Evolutionary conservation across 75 land plant genomes (phyloP).

Genomic region (Picea glauca): DNA sequence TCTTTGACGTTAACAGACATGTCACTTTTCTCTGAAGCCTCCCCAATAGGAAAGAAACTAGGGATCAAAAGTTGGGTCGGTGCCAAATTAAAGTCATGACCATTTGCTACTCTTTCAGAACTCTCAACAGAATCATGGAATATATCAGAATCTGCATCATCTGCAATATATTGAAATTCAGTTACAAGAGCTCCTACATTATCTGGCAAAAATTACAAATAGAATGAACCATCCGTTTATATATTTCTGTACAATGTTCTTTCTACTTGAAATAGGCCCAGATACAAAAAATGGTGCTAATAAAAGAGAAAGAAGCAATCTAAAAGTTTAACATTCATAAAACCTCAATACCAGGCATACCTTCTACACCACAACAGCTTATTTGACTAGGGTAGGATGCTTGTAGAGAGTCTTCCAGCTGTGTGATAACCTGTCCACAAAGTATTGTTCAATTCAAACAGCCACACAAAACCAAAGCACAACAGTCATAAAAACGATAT

Average conservation of each 20-base stretch:
- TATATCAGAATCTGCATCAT: slow-evolving; percentile 4
- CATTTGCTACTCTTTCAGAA: neutral
- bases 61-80: neutral
- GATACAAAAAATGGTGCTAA: neutral
- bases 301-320: neutral
- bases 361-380: slow-evolving; percentile 1
- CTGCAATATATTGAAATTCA: slow-evolving; percentile 1
- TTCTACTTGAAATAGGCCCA: neutral
- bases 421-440: neutral
- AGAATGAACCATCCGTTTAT: neutral
- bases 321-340: neutral
- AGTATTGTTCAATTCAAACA: neutral
- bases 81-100: neutral
- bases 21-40: neutral
- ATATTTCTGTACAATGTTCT: neutral
- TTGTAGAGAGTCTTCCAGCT: neutral
- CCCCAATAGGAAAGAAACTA: neutral
- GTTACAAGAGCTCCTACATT: neutral
- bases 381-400: neutral
- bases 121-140: neutral
- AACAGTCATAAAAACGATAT: neutral
- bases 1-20: neutral
- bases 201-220: neutral
- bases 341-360: neutral
- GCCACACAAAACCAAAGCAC: neutral